These are phyloP conservation scores for Xerocomus potaroensis DNA, from an alignment of 768 basidiomycete species.

Conservation along the genomic window DNA sequence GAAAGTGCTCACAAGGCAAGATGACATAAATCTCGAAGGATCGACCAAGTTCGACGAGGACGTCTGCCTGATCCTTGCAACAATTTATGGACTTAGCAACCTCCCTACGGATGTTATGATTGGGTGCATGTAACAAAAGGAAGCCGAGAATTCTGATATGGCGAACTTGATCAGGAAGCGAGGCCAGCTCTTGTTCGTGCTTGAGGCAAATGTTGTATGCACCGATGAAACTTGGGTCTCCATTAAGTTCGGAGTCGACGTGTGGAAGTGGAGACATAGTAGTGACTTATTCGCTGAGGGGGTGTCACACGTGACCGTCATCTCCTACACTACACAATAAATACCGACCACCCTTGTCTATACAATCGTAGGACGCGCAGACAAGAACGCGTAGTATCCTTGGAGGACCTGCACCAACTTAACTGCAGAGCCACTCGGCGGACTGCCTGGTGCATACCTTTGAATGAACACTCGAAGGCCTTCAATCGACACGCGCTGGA, in stretches of 20 bases:
- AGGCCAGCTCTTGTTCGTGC: neutral
- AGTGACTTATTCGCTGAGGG: too few species aligned
- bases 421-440: too few species aligned
- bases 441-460: neutral
- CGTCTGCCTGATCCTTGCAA: neutral
- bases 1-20: conserved; percentile 2
- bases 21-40: conserved; percentile 5
- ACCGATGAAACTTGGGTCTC: too few species aligned
- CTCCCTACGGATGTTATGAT: neutral
- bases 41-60: neutral
- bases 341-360: too few species aligned
- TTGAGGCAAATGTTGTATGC: conserved; percentile 2
- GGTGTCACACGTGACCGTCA: too few species aligned
- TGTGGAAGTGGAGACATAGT: too few species aligned
- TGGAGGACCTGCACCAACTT: too few species aligned
- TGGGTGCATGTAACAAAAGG: conserved; percentile 5
- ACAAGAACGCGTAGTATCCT: too few species aligned
- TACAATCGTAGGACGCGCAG: too few species aligned
- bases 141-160: conserved; percentile 5
- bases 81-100: conserved; percentile 4
- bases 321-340: too few species aligned
- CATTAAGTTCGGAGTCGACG: too few species aligned
- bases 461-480: neutral
- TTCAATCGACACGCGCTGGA: neutral
- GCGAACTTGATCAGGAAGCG: neutral